Base-by-base conservation (phyloP, 192 early-diverging fungal species). In the Backusella luteola region DNA sequence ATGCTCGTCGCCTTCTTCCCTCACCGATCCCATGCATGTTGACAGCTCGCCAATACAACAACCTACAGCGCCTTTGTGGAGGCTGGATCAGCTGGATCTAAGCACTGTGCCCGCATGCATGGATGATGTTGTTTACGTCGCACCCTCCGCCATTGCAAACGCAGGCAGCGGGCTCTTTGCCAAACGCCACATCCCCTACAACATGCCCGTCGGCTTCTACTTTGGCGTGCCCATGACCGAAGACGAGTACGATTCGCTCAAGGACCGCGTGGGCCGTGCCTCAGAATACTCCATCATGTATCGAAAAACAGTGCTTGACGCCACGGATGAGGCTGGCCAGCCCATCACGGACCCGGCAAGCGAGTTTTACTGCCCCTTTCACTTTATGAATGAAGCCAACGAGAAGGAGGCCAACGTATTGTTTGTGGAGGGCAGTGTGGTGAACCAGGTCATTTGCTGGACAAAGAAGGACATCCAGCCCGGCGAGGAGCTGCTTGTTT, bases 161-260 rank as follows among this genome's bases (percentile, higher is more conserved):
- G 90, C 91, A 12, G 94, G 94, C n/a, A 88, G 88, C 49, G 94
- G 94, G 0, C 74, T 94, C 6, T 95, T 94, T 86, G 94, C 94
- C 1, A 83, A 78, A 34, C 85, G 91, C 2, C 86, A 90, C 68
- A 67, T 97, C 4, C 95, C 96, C 2, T 86, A 82, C 19, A 87
- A 89, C 8, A 92, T 91, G 19, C 90, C 93, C 0, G 78, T 97
- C 4, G 96, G 96, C 1, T 97, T 97, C 76, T 97, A 97, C 75
- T 97, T 97, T 86, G 96, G 96, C 21, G 94, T 97, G 7, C 96
- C 96, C 9, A 97, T 96, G 94, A 95, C 93, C 2, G 96, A 97
- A 84, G 94, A 95, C 75, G 96, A 97, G 78, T 97, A 95, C 76
- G 96, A 97, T 84, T 90, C 89, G 0, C 79, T 91, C 23, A 97